Base-by-base conservation (phyloP, 257 asterid genomes). In the Solanum pimpinellifolium region DNA sequence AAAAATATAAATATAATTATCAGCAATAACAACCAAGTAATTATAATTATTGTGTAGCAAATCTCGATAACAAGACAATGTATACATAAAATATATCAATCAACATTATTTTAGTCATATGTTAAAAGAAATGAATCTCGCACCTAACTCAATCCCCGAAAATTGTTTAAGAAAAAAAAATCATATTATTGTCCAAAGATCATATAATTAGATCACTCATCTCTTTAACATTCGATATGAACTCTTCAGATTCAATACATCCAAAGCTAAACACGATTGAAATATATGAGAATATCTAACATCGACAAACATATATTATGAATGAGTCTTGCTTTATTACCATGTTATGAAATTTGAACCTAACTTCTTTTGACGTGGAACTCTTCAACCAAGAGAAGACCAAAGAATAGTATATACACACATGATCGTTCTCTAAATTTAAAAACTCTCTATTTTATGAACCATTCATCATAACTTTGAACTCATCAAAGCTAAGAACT, bases 401-500 rank as follows among this genome's bases (percentile, higher is more conserved):
- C 13, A 31, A 70, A 70, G 25, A 70, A 70, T 70, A 4, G 16
- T 69, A 13, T 14, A 13, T 6, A 66, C 0, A 66, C 9, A 68
- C 31, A 68, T 21, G 8, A 37, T 37, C 33, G 77, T 27, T 25
- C 2, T 23, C 14, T 5, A 5, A 12, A 6, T 25, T 3, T 66
- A 5, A 27, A 25, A n/a, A n/a, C 4, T 62, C 16, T 62, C 14
- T 11, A 9, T 25, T 11, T 65, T 66, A 62, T 10, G 15, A 62
- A 62, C 42, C 16, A 49, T 80, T 80, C 97, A 94, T 93, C 95
- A 94, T 94, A 29, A 73, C 75, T 86, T 88, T 72, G 81, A 94
- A 94, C 92, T 94, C 97, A 10, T 94, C 92, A 83, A 94, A 92
- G 84, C 39, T 87, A 85, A 94, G 92, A 9, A 90, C 93, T 0